Evolutionary conservation across 176 grass and related monocot species (phyloP).

Genomic region (Elymus sibiricus): DNA sequence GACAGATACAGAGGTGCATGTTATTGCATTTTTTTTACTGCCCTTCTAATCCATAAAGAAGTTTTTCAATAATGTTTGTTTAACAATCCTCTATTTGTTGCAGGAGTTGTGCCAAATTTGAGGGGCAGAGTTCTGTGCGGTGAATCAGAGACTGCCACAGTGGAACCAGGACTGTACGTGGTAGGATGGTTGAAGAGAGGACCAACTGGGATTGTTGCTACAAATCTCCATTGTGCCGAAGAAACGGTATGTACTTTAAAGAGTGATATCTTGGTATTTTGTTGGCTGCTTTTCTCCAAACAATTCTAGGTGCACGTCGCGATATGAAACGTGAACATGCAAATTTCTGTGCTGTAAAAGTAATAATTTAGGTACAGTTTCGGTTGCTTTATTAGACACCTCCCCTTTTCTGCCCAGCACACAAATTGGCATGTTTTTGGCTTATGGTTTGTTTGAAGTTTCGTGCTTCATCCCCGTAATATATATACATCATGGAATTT

Average conservation of each 20-base stretch:
- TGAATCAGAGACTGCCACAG: conserved; percentile 32
- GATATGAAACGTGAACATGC: not conserved
- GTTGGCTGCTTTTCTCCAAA: not conserved
- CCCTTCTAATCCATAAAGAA: not conserved
- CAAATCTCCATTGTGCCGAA: conserved; percentile 87
- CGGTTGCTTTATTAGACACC: not conserved
- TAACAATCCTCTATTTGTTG: not conserved
- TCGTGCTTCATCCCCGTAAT: not conserved
- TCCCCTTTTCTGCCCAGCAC: not conserved
- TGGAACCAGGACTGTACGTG: conserved; percentile 70
- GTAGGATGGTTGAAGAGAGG: conserved; percentile 99
- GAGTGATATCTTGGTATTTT: not conserved
- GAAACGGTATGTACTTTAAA: conserved; percentile 68
- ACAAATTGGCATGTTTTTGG: not conserved
- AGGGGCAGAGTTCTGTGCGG: conserved; percentile 63
- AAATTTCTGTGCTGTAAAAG: not conserved
- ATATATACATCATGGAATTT: not conserved
- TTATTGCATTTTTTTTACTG: not conserved
- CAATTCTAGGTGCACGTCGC: not conserved
- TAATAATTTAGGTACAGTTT: not conserved
- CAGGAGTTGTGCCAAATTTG: conserved; percentile 75
- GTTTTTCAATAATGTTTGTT: not conserved
- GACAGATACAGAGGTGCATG: conserved; percentile 64
- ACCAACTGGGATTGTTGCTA: conserved; percentile 80
- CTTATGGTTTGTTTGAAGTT: not conserved